Percentiles rank a stretch among this genome's conserved stretches.
Conservation (phyloP, 2,329 filamentous ascomycete genomes). For the Botrytis fabae region DNA sequence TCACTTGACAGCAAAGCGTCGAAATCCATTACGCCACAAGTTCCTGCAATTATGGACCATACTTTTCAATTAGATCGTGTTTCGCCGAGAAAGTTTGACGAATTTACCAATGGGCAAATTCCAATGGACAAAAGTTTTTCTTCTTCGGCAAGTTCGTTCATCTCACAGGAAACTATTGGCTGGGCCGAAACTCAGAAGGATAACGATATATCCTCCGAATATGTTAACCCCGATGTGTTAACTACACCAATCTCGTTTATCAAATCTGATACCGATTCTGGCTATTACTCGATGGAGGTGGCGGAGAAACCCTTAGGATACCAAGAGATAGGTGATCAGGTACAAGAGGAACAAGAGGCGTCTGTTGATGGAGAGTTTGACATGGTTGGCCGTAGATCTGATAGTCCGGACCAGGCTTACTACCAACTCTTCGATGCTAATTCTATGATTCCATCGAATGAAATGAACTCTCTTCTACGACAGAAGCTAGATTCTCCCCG, state of each 20-base stretch:
- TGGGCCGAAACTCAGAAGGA: neutral
- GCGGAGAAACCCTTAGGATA: neutral
- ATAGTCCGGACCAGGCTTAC: conserved; percentile 21
- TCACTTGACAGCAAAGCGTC: neutral
- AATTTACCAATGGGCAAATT: neutral
- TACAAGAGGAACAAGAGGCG: conserved; percentile 4
- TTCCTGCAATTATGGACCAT: neutral
- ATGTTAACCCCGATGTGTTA: conserved; percentile 8
- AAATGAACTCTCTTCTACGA: neutral
- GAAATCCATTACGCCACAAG: neutral
- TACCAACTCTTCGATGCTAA: conserved; percentile 21
- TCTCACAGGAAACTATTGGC: neutral
- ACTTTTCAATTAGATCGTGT: neutral
- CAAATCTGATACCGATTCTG: conserved; percentile 16
- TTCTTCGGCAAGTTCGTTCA: neutral
- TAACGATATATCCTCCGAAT: neutral
- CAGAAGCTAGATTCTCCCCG: conserved; percentile 6
- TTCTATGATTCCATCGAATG: conserved; percentile 19
- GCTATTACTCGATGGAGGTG: conserved; percentile 18
- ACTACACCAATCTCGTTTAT: conserved; percentile 1
- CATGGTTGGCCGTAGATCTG: neutral
- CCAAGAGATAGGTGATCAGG: neutral
- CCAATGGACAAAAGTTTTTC: neutral
- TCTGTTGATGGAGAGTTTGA: neutral
- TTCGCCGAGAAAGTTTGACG: neutral